Base-by-base conservation (phyloP, 2,329 filamentous ascomycete genomes). In the Aspergillus clavatus region DNA sequence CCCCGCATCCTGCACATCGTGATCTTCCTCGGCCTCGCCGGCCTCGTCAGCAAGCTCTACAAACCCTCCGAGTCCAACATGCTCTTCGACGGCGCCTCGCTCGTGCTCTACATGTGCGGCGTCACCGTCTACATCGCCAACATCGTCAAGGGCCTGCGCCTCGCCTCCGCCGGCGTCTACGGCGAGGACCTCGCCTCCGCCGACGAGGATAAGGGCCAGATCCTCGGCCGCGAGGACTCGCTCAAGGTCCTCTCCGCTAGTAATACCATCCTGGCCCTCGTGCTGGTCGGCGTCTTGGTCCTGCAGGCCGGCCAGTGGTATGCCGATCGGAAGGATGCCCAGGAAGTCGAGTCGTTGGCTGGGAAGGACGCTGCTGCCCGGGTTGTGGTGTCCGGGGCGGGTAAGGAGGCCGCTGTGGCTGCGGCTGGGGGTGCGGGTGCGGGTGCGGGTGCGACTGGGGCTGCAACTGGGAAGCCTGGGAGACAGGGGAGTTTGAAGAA, bases 241-340 rank as follows among this genome's bases (percentile, higher is more conserved):
- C 72, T 98, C 58, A 86, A 88, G 73, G 91, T 98, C 12, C 75
- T 97, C 59, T 83, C 89, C 24, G 93, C 93, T 6, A 95, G 89
- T 68, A 95, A 98, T 71, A 97, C 93, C 3, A 98, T 98, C 64
- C 72, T 97, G 46, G 93, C 91, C 27, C 78, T 98, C 36, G 89
- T 98, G 23, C 72, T 98, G 42, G 84, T 97, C 3, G 93, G 93
- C 4, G 87, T 98, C 7, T 67, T 98, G 54, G 87, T 96, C 26
- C 72, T 98, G 62, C 93, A 98, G 80, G 89, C 89, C 16, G 93
- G 93, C 8, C 89, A 97, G 78, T 97, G 91, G 93, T 98, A 98
- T 72, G 93, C 93, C 21, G 90, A 97, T 78, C 80, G 87, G 64
- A 94, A 94, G 73, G 90, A 97, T 70, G 78, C 78, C 61, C 86